Evolutionary conservation across 2,329 filamentous ascomycete genomes (phyloP), one percentile per base, ranked within the genome.

Genomic region (Aspergillus japonicus): DNA sequence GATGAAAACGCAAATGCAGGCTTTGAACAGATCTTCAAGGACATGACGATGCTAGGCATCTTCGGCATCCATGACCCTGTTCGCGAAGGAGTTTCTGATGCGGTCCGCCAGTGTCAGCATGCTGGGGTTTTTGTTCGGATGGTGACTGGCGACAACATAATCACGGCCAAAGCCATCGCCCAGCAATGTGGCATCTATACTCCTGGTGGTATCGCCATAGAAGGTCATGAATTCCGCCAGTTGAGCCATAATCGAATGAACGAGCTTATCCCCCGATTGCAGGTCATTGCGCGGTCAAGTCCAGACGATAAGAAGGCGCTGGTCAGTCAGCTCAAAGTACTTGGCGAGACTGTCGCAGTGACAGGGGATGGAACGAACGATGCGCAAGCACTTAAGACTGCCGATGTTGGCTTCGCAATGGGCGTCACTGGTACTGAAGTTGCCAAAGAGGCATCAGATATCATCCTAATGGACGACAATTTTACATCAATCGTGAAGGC

Each of bases 41-140:
- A 88, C 53, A 87, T 91, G 80, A 84, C 82, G 6, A 87, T 90
- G 69, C 76, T 89, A 62, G 83, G 83, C 7, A 75, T 89, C 55
- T 82, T 87, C 50, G 87, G 87, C 65, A 87, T 89, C 66, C 85
- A 87, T 67, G 87, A 89, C 71, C 87, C 87, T 44, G 82, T 88
- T 4, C 80, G 87, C 54, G 75, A 80, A 3, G 85, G 85, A 61
- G 87, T 88, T 39, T 78, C 81, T 19, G 82, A 85, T 42, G 86
- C 87, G 48, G 86, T 89, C 26, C 78, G 77, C 57, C 81, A 82
- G 65, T 88, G 86, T 59, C 82, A 86, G 62, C 79, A 81, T 47
- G 87, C 87, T 23, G 87, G 87, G 55, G 85, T 89, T 26, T 78
- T 82, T 48, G 85, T 88, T 39, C 83, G 85, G 59, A 87, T 88